These are phyloP conservation scores for Nicotiana noctiflora DNA, from an alignment of 257 asterid genomes.

Conservation along the genomic window DNA sequence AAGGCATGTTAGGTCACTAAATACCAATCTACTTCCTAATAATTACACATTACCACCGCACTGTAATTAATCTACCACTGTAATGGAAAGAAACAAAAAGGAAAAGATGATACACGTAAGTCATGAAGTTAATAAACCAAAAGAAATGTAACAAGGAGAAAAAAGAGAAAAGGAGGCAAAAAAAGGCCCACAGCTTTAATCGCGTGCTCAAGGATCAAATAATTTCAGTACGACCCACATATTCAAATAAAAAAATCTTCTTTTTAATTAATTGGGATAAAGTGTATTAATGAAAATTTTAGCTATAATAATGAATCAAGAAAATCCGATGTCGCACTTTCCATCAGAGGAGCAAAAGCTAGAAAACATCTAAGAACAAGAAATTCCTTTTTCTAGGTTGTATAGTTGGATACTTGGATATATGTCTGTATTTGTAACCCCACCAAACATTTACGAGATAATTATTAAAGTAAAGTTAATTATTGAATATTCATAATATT, in stretches of 20 bases:
- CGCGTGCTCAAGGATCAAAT: conserved; percentile 32
- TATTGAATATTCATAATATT: background rate
- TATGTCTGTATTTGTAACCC: background rate
- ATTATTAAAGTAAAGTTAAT: background rate
- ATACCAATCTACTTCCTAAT: background rate
- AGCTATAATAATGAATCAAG: background rate
- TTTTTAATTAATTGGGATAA: background rate
- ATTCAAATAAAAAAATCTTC: background rate
- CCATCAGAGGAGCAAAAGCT: background rate
- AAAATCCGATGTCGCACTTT: background rate
- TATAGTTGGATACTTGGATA: background rate
- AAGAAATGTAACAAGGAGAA: background rate
- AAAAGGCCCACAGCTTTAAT: conserved; percentile 28
- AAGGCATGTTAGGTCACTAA: background rate
- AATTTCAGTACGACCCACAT: conserved; percentile 23
- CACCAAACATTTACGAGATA: background rate
- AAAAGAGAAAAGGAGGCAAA: background rate
- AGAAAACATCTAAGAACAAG: background rate
- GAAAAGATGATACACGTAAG: background rate
- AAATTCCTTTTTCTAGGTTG: background rate
- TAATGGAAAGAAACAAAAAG: background rate
- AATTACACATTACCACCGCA: background rate
- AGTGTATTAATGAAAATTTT: background rate
- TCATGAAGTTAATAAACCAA: background rate
- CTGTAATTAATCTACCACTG: background rate